Base-by-base conservation (phyloP, 192 early-diverging fungal species). In the Mortierella alpina region DNA sequence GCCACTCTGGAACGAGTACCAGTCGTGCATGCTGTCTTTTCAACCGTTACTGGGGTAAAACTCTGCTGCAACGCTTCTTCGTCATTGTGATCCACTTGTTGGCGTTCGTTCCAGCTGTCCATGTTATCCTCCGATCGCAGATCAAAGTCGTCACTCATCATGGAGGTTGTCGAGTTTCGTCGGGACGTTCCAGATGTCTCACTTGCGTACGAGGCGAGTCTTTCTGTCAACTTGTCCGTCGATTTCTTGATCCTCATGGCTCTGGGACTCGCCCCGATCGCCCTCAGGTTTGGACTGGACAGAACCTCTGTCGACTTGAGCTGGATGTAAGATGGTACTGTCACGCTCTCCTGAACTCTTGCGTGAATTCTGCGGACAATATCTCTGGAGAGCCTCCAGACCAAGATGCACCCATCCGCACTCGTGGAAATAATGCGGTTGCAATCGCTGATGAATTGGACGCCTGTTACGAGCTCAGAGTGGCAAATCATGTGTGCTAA, bases 341-440 rank as follows among this genome's bases (percentile, higher is more conserved):
- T 80, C 18, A 80, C 54, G 42, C 72, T 80, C 20, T 80, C 77
- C 31, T 72, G 58, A 12, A 72, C 64, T 42, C 77, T 46, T 17
- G 46, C 15, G 6, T 63, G 50, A 20, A 80, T 80, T 13, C 65
- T 57, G 12, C 60, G 50, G 17, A 77, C 71, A 6, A 93, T 44
- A 12, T 91, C 85, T 22, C 83, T 71, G 7, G 85, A 82, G 7
- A 94, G 57, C 54, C 83, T 84, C 94, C 94, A 95, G 1, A 95
- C 85, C 75, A 95, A 88, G 13, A 95, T 82, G 31, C 90, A 93
- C 10, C 93, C 93, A 68, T 95, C 93, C 0, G 88, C 89, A 58
- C 88, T 88, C 15, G 93, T 94, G 2, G 90, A 90, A 41, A 93
- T 75, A 8, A 95, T 66, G 11, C 89, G 80, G 39, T 78, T 66